phyloP scores from a whole-genome alignment of 805 yeast species.

The Kuraishia piskuri region DNA sequence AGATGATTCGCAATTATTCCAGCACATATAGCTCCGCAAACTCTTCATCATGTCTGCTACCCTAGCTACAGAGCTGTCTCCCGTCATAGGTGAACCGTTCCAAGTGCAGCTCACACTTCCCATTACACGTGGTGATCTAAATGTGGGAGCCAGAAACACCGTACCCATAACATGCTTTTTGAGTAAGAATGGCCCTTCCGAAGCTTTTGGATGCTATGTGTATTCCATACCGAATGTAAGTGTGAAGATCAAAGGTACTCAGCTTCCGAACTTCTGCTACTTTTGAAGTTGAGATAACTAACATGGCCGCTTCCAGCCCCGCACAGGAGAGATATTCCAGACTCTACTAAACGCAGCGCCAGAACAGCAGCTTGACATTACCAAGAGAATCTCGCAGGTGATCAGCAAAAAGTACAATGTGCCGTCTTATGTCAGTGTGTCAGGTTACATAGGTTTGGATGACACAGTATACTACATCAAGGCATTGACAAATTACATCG shows the following conservation, averaged over 20 bases:
- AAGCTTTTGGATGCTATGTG: constrained; percentile 32
- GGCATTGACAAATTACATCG: constrained; percentile 20
- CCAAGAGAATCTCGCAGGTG: constrained; percentile 32
- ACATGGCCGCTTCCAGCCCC: constrained; percentile 3
- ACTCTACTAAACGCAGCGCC: constrained; percentile 34
- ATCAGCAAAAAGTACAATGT: constrained; percentile 28
- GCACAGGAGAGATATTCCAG: constrained; percentile 24
- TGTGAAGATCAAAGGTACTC: too few species aligned
- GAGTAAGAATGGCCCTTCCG: constrained; percentile 21
- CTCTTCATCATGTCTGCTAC: background rate
- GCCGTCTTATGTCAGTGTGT: constrained; percentile 38
- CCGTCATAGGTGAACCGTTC: constrained; percentile 3
- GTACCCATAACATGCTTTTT: constrained; percentile 28
- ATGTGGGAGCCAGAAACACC: constrained; percentile 1
- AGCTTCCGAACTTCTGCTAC: background rate
- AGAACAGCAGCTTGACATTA: constrained; percentile 31
- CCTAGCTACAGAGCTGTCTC: background rate
- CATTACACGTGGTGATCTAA: background rate
- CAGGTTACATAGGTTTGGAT: constrained; percentile 27
- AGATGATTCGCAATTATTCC: background rate
- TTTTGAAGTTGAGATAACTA: constrained; percentile 1
- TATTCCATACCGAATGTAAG: constrained; percentile 31
- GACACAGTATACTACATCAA: constrained; percentile 23
- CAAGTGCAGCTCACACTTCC: constrained; percentile 2
- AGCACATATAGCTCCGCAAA: background rate